A percentile compares a stretch with the other conserved stretches of the same genome.
Evolutionary conservation across 2,329 filamentous ascomycete species (phyloP).

Genomic region (Pseudogymnoascus sp.): DNA sequence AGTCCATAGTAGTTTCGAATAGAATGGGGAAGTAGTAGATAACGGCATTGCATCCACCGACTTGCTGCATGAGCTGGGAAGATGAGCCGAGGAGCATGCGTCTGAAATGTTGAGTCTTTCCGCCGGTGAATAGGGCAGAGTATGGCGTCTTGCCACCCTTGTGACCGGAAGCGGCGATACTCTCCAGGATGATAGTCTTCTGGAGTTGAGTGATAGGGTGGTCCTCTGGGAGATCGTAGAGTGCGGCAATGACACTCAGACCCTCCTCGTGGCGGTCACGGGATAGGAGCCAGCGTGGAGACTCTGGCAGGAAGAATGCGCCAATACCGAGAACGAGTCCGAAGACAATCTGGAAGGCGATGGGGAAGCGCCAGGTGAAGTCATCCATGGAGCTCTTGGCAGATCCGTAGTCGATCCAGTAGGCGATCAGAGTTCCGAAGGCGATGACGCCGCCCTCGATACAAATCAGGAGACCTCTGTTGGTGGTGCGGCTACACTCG

Average conservation of each 20-base stretch:
- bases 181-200: slow-evolving; percentile 28
- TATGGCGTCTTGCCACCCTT: slow-evolving; percentile 26
- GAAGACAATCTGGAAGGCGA: slow-evolving; percentile 90
- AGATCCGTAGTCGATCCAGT: slow-evolving; percentile 91
- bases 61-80: slow-evolving; percentile 48
- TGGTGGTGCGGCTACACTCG: slow-evolving; percentile 38
- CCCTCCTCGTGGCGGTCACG: slow-evolving; percentile 97
- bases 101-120: slow-evolving; percentile 48
- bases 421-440: slow-evolving; percentile 69
- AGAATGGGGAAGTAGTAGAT: slow-evolving; percentile 45
- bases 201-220: slow-evolving; percentile 32
- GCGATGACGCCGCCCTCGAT: slow-evolving; percentile 54
- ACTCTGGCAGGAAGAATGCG: slow-evolving; percentile 89
- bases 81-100: slow-evolving; percentile 45
- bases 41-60: slow-evolving; percentile 38
- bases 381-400: slow-evolving; percentile 81
- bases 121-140: slow-evolving; percentile 42
- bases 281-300: slow-evolving; percentile 90
- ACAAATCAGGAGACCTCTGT: slow-evolving; percentile 42
- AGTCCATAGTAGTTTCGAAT: slow-evolving; percentile 41
- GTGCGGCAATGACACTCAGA: slow-evolving; percentile 91
- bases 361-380: slow-evolving; percentile 81
- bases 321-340: slow-evolving; percentile 74
- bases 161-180: slow-evolving; percentile 32
- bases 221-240: slow-evolving; percentile 63